phyloP scores from a whole-genome alignment of 2,329 filamentous ascomycete genomes.

The Alternaria brassicae region DNA sequence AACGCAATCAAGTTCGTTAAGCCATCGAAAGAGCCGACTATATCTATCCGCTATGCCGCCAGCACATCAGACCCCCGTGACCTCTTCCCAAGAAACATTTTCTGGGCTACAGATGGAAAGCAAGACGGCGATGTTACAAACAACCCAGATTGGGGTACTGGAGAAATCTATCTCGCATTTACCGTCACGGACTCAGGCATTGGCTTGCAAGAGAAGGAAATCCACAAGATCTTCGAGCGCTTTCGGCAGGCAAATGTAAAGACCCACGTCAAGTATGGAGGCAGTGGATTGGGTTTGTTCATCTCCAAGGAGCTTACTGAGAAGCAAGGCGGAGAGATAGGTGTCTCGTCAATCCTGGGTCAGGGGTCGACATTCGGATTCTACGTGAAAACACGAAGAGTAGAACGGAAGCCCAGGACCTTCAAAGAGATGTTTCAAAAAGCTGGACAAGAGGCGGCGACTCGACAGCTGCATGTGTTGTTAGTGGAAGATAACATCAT shows the following conservation, averaged over 20 bases:
- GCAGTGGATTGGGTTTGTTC: constrained; percentile 55
- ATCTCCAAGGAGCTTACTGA: constrained; percentile 57
- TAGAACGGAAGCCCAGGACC: constrained; percentile 19
- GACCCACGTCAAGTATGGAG: constrained; percentile 53
- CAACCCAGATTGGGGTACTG: constrained; percentile 47
- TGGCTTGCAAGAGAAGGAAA: constrained; percentile 51
- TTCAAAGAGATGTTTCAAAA: constrained; percentile 14
- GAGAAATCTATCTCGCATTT: constrained; percentile 50
- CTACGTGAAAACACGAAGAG: constrained; percentile 50
- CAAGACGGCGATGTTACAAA: constrained; percentile 32
- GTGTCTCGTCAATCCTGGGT: constrained; percentile 49
- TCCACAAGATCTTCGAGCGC: constrained; percentile 48
- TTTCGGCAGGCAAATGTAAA: constrained; percentile 47
- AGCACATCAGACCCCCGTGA: constrained; percentile 28
- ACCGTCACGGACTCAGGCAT: constrained; percentile 52
- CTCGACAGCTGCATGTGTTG: constrained; percentile 35
- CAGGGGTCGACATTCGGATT: constrained; percentile 55
- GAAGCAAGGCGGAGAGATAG: constrained; percentile 56
- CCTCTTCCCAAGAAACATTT: constrained; percentile 39
- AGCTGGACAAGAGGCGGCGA: neutral
- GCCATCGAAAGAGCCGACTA: constrained; percentile 40
- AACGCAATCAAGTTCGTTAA: constrained; percentile 55
- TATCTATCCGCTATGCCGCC: constrained; percentile 51
- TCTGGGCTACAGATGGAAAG: constrained; percentile 39
- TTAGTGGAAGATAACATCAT: constrained; percentile 52